These are phyloP conservation scores for Clitoria ternatea DNA, from an alignment of 306 rosid genomes.

Conservation along the genomic window DNA sequence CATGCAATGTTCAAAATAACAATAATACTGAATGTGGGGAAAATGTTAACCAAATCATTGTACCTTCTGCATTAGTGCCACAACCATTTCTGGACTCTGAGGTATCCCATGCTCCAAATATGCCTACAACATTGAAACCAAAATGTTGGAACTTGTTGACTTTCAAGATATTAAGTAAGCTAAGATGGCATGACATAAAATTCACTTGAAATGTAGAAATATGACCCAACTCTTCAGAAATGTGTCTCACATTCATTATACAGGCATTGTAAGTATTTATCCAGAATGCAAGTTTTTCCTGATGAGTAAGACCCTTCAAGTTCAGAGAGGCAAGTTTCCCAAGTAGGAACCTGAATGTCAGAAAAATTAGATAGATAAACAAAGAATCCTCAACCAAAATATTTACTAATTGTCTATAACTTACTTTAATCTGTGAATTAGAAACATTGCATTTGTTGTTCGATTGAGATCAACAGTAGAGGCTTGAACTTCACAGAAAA, in stretches of 20 bases:
- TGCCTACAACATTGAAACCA: constrained; percentile 53
- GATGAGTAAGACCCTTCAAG: constrained; percentile 82
- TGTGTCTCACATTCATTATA: constrained; percentile 68
- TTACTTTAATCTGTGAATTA: constrained; percentile 75
- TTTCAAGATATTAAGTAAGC: background rate
- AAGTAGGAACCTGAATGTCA: constrained; percentile 55
- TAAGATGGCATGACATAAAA: background rate
- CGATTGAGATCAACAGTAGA: constrained; percentile 60
- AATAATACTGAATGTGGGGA: background rate
- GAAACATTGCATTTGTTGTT: constrained; percentile 52
- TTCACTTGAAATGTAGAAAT: background rate
- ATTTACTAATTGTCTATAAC: constrained; percentile 15
- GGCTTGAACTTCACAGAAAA: constrained; percentile 56
- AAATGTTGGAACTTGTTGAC: background rate
- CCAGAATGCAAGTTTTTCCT: constrained; percentile 98
- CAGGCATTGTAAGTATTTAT: constrained; percentile 88
- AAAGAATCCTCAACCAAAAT: background rate
- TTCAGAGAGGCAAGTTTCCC: constrained; percentile 72
- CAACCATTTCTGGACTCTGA: constrained; percentile 88
- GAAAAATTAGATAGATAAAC: constrained; percentile 4
- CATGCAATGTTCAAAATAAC: background rate
- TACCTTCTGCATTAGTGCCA: constrained; percentile 93
- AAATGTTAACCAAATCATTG: constrained; percentile 16
- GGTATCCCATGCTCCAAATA: constrained; percentile 84
- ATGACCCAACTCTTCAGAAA: constrained; percentile 8